These are phyloP conservation scores for Knoxdaviesia proteae DNA, from an alignment of 2,329 filamentous ascomycete species.

Conservation along the genomic window DNA sequence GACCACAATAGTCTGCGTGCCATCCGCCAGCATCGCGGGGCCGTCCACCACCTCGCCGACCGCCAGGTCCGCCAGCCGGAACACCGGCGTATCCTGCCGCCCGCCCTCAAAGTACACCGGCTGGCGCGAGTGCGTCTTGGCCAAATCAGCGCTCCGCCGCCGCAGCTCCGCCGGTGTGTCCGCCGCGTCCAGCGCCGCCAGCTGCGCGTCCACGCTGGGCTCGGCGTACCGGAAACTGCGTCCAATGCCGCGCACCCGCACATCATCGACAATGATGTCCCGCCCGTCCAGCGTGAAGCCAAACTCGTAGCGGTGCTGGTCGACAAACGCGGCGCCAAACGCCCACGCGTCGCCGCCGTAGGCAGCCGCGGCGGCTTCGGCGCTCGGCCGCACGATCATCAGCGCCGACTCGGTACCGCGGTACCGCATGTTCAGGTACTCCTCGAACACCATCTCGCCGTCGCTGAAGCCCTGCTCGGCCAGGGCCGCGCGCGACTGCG, in stretches of 20 bases:
- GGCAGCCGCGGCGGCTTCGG: slow-evolving; percentile 39
- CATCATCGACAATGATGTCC: slow-evolving; percentile 79
- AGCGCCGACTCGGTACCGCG: slow-evolving; percentile 76
- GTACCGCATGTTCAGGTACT: slow-evolving; percentile 89
- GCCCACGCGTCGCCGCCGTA: slow-evolving; percentile 53
- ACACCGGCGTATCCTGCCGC: slow-evolving; percentile 57
- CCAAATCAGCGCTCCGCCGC: slow-evolving; percentile 29
- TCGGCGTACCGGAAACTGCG: slow-evolving; percentile 67
- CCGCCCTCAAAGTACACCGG: slow-evolving; percentile 74
- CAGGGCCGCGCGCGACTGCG: slow-evolving; percentile 48
- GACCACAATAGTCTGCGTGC: slow-evolving; percentile 80
- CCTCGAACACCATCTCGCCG: slow-evolving; percentile 60
- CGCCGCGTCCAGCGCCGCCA: slow-evolving; percentile 27
- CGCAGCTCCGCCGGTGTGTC: slow-evolving; percentile 19
- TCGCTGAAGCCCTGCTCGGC: slow-evolving; percentile 61
- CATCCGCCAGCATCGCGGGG: slow-evolving; percentile 71
- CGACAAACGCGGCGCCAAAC: slow-evolving; percentile 66
- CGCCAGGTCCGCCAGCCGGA: slow-evolving; percentile 54
- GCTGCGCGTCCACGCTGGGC: slow-evolving; percentile 66
- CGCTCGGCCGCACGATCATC: slow-evolving; percentile 49
- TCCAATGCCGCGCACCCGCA: slow-evolving; percentile 71
- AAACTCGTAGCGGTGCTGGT: slow-evolving; percentile 81
- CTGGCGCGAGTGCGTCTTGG: slow-evolving; percentile 44
- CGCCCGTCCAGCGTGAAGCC: slow-evolving; percentile 70
- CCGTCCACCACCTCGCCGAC: slow-evolving; percentile 56